A percentile compares a stretch with the other conserved stretches of the same genome.
phyloP scores from a whole-genome alignment of 352 stramenopile genomes.

The Pythium sp. region DNA sequence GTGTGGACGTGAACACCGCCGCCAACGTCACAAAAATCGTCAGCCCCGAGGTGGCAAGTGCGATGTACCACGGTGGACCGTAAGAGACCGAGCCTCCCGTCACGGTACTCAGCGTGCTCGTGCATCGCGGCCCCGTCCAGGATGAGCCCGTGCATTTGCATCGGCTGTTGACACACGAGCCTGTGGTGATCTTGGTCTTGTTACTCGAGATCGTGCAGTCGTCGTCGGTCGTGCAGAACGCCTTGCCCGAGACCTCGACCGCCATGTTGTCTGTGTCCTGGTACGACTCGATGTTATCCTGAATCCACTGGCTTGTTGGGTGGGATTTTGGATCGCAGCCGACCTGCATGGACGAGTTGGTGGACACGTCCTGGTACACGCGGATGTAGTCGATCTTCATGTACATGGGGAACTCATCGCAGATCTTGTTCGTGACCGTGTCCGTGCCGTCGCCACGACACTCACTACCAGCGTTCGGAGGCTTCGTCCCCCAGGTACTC shows the following conservation, averaged over 20 bases:
- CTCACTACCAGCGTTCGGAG: constrained; percentile 30
- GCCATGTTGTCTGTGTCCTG: constrained; percentile 10
- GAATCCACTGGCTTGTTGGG: constrained; percentile 34
- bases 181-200: not conserved
- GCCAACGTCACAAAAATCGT: constrained; percentile 1
- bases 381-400: constrained; percentile 86
- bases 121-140: constrained; percentile 38
- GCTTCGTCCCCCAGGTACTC: constrained; percentile 29
- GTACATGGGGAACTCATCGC: constrained; percentile 43
- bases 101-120: constrained; percentile 9
- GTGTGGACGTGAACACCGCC: not conserved
- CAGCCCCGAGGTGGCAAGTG: not conserved
- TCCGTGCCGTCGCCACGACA: constrained; percentile 28
- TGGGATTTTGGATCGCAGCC: constrained; percentile 34
- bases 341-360: constrained; percentile 18
- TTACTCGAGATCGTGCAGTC: too few relatives aligned
- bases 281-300: constrained; percentile 31
- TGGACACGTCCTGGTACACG: constrained; percentile 65
- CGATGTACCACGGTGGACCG: constrained; percentile 6
- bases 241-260: too few relatives aligned
- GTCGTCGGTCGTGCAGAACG: too few relatives aligned
- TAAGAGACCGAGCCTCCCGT: not conserved
- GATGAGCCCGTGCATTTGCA: constrained; percentile 27
- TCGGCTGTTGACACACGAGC: constrained; percentile 27
- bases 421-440: constrained; percentile 32